Evolutionary conservation across 2,329 filamentous ascomycete species (phyloP).

Genomic region (Dactylellina cionopaga): DNA sequence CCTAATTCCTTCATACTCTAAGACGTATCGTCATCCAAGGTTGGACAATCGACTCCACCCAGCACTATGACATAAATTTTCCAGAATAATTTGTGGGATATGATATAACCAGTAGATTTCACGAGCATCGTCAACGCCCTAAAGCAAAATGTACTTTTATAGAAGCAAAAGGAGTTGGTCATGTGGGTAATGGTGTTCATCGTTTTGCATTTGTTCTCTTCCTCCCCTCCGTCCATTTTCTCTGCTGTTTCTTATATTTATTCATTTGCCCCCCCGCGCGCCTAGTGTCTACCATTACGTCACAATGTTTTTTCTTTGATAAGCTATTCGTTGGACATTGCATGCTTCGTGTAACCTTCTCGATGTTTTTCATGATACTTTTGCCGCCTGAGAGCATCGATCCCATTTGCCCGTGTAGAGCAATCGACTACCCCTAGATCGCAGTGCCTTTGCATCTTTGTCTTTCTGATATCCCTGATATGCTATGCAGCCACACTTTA

Average conservation of each 20-base stretch:
- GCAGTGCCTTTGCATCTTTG: slow-evolving; percentile 22
- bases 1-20: slow-evolving; percentile 45
- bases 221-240: neutral
- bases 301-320: neutral
- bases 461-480: slow-evolving; percentile 39
- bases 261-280: neutral
- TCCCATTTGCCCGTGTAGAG: slow-evolving; percentile 33
- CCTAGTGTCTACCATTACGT: neutral
- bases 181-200: slow-evolving; percentile 49
- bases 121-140: slow-evolving; percentile 39
- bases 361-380: neutral
- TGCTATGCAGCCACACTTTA: slow-evolving; percentile 19
- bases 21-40: neutral
- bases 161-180: slow-evolving; percentile 53
- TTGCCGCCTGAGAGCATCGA: neutral
- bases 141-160: slow-evolving; percentile 51
- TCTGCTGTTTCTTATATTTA: slow-evolving; percentile 3
- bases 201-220: slow-evolving; percentile 18
- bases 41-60: slow-evolving; percentile 2
- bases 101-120: slow-evolving; percentile 33
- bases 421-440: slow-evolving; percentile 52
- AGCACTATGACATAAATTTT: slow-evolving; percentile 3
- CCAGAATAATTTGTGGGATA: slow-evolving; percentile 32
- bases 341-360: neutral
- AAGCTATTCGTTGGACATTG: neutral